phyloP scores from a whole-genome alignment of 148 eudicot species.

The Oxyria digyna region DNA sequence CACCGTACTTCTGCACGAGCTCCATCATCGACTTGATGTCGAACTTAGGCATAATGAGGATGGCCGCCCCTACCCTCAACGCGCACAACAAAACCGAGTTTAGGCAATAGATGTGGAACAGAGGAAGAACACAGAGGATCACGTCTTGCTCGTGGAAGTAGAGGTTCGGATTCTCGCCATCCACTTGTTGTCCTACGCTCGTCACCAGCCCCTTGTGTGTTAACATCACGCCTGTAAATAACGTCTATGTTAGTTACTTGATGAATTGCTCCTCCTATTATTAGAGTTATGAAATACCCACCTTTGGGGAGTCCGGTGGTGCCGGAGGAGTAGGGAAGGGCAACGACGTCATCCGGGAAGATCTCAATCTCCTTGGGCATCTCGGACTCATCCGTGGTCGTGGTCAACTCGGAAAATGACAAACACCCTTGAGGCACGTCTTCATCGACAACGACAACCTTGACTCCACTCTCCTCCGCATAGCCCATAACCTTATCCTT shows the following conservation, averaged over 20 bases:
- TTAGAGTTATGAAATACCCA: background rate
- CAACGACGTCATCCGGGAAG: conserved; percentile 55
- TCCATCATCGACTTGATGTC: conserved; percentile 52
- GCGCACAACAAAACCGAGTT: conserved; percentile 62
- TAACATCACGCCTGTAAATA: conserved; percentile 36
- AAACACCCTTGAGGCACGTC: conserved; percentile 12
- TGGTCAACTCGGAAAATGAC: conserved; percentile 26
- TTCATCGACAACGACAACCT: conserved; percentile 21
- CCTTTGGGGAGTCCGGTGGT: conserved; percentile 83
- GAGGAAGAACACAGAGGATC: conserved; percentile 65
- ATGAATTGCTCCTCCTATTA: too few species aligned
- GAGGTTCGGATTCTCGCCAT: conserved; percentile 81
- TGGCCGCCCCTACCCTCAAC: conserved; percentile 53
- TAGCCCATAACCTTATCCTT: conserved; percentile 34
- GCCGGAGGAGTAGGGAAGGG: conserved; percentile 80
- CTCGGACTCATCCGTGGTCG: conserved; percentile 1
- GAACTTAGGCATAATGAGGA: conserved; percentile 66
- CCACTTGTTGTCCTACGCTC: conserved; percentile 75
- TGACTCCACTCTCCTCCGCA: conserved; percentile 13
- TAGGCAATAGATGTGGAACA: conserved; percentile 70
- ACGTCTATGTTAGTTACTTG: too few species aligned
- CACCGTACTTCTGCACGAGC: conserved; percentile 47
- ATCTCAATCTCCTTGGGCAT: conserved; percentile 12
- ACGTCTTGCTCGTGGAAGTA: conserved; percentile 50
- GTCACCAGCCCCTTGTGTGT: conserved; percentile 70